Conservation (phyloP, 2,329 filamentous ascomycete genomes). For the Fusarium bulbicola region DNA sequence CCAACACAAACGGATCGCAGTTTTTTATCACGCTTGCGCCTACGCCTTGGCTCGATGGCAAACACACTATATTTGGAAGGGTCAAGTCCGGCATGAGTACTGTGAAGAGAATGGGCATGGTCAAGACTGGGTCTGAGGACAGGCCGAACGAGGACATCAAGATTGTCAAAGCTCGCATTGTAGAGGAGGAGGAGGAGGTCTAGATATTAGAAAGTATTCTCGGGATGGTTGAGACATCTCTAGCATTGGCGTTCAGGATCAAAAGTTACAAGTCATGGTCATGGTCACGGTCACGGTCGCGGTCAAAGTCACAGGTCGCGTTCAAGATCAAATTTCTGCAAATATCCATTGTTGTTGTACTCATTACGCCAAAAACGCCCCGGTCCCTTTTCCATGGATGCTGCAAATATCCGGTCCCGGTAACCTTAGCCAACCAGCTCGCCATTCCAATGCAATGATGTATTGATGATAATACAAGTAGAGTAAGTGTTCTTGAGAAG, state of each 20-base stretch:
- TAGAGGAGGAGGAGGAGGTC: conserved; percentile 64
- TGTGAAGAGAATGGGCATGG: conserved; percentile 88
- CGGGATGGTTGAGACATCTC: neutral
- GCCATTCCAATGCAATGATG: conserved; percentile 42
- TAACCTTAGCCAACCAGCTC: conserved; percentile 39
- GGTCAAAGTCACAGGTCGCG: conserved; percentile 1
- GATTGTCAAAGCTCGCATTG: conserved; percentile 76
- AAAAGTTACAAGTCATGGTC: neutral
- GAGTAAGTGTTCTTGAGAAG: conserved; percentile 23
- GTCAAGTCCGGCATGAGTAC: conserved; percentile 85
- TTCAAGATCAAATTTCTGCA: conserved; percentile 14
- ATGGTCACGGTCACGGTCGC: neutral
- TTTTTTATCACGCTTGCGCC: conserved; percentile 97
- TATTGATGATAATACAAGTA: conserved; percentile 39
- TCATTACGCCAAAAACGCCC: conserved; percentile 42
- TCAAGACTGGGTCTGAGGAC: conserved; percentile 85
- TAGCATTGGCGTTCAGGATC: conserved; percentile 37
- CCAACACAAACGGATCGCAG: conserved; percentile 92
- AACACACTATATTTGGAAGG: conserved; percentile 95
- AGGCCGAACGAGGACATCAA: conserved; percentile 82
- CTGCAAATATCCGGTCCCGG: conserved; percentile 41
- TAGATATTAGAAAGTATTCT: conserved; percentile 13
- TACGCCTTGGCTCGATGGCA: conserved; percentile 95
- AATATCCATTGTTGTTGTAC: conserved; percentile 41
- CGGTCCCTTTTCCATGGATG: conserved; percentile 43